A percentile compares a stretch with the other conserved stretches of the same genome.
These are phyloP conservation scores for Taiwanofungus camphoratus DNA, from an alignment of 1,284 basidiomycete species.

Conservation along the genomic window DNA sequence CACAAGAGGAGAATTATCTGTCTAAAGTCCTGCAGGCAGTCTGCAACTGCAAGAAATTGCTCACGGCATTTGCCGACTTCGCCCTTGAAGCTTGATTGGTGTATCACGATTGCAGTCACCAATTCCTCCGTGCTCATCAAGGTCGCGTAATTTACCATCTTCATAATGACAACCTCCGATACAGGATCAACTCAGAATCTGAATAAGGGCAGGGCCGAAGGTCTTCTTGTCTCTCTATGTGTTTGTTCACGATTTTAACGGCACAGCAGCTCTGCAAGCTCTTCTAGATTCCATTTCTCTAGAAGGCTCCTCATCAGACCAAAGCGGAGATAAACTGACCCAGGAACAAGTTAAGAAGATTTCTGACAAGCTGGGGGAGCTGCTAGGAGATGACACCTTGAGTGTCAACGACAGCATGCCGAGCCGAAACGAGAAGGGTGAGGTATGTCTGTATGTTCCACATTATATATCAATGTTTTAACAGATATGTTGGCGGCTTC, in stretches of 20 bases:
- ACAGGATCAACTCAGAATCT: constrained; percentile 19
- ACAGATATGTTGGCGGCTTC: no score
- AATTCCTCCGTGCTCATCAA: no score
- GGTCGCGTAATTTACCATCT: no score
- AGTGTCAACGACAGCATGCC: constrained; percentile 25
- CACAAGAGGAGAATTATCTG: constrained; percentile 1
- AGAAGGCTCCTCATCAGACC: constrained; percentile 18
- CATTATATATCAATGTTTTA: no score
- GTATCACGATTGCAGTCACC: no score
- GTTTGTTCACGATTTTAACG: constrained; percentile 10
- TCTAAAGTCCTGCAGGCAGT: no score
- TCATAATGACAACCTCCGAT: neutral
- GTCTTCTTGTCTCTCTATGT: constrained; percentile 13
- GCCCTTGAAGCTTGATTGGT: no score
- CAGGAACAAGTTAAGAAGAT: constrained; percentile 46
- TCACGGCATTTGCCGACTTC: constrained; percentile 16
- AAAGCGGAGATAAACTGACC: constrained; percentile 32
- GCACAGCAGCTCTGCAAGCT: constrained; percentile 41
- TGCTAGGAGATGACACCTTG: constrained; percentile 44
- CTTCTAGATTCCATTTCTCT: constrained; percentile 45
- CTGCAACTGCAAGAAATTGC: no score
- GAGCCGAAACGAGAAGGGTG: constrained; percentile 48
- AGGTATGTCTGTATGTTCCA: constrained; percentile 50
- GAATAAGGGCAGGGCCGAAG: constrained; percentile 29
- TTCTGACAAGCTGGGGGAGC: constrained; percentile 53